Evolutionary conservation across 1,139 yeast species (phyloP), one percentile per base, ranked within the genome.

Genomic region (Lodderomyces elongisporus): DNA sequence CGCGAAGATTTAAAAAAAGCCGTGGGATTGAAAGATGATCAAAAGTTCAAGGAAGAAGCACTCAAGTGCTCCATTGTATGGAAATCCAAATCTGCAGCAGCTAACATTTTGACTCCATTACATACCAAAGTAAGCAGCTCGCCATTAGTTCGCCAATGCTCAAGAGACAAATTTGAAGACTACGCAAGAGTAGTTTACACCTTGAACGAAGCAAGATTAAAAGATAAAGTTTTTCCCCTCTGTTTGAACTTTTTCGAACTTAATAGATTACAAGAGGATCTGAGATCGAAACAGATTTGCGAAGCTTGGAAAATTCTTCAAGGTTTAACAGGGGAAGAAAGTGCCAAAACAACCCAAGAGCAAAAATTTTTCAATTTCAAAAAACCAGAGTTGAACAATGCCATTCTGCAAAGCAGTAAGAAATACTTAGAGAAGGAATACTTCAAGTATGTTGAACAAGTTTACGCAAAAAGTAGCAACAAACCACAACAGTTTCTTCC

Each of bases 371-470:
- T 51, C 39, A 56, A 59, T 9, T 59, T 53, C 27, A 52, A 62
- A 42, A 61, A 61, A 33, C 33, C 47, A 7, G 44, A 50, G 20
- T 58, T 79, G 42, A 66, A 75, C 39, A 67, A 66, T 36, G 61
- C 63, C 37, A 70, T 85, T 27, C 72, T 78, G 5, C 51, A 58
- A 9, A 80, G 76, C 37, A 75, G 93, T 17, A 76, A 73, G 46
- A 45, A 54, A 6, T 81, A 74, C 47, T 66, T 91, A 45, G 95
- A 91, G 52, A 55, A 60, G 9, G 96, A 91, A 56, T 89, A 87
- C 54, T 75, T 74, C 50, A 81, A 74, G 31, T 78, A 81, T 51
- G 73, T 88, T 43, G 89, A 85, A 47, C 77, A 74, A 29, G 70
- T 85, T 32, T 87, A 85, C 51, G 69, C 74, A 25, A 79, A 79